phyloP scores from a whole-genome alignment of 2,329 filamentous ascomycete genomes.

The Aureobasidium vineae region DNA sequence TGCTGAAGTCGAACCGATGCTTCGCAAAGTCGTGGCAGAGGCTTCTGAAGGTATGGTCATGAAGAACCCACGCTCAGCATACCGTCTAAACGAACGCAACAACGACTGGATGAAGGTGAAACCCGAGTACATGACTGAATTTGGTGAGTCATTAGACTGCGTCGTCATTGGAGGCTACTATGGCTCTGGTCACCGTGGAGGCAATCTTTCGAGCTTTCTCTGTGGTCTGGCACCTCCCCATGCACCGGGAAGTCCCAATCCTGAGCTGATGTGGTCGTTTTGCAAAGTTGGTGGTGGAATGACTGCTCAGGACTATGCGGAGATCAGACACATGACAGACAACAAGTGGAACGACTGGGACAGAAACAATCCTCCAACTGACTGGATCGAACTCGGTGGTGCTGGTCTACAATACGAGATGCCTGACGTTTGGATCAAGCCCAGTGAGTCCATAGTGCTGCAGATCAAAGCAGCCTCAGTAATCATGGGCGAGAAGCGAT shows the following conservation, averaged over 20 bases:
- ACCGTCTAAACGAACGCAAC: slow-evolving; percentile 83
- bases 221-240: slow-evolving; percentile 68
- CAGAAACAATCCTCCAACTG: slow-evolving; percentile 67
- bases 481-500: slow-evolving; percentile 66
- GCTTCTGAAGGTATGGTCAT: slow-evolving; percentile 87
- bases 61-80: slow-evolving; percentile 87
- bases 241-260: slow-evolving; percentile 47
- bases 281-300: slow-evolving; percentile 98
- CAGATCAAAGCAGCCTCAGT: slow-evolving; percentile 86
- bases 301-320: slow-evolving; percentile 76
- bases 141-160: slow-evolving; percentile 89
- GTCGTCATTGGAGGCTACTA: slow-evolving; percentile 90
- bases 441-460: slow-evolving; percentile 81
- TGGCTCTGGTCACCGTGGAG: slow-evolving; percentile 81
- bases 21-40: slow-evolving; percentile 81
- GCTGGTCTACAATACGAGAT: slow-evolving; percentile 61
- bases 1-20: slow-evolving; percentile 71
- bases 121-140: slow-evolving; percentile 96
- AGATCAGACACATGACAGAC: slow-evolving; percentile 78
- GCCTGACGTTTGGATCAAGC: slow-evolving; percentile 91
- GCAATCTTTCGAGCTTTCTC: slow-evolving; percentile 79
- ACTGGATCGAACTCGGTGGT: slow-evolving; percentile 79
- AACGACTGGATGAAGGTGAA: slow-evolving; percentile 99
- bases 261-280: slow-evolving; percentile 86
- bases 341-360: slow-evolving; percentile 93